These are phyloP conservation scores for Taiozyma sp. DNA, from an alignment of 1,139 yeast species.

Conservation along the genomic window DNA sequence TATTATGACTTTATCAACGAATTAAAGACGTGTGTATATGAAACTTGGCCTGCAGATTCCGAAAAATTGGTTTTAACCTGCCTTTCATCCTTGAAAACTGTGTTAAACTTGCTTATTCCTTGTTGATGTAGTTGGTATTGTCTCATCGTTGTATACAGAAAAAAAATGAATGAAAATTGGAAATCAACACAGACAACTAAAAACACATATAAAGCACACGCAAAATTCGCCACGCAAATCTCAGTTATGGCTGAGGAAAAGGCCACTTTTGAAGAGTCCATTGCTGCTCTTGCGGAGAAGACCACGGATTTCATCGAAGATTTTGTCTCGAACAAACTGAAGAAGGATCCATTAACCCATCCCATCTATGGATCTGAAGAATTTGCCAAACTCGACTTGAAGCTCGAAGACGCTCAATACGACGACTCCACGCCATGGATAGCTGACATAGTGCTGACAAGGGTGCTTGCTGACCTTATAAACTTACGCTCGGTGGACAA, in stretches of 20 bases:
- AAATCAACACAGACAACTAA: neutral
- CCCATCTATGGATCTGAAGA: constrained; percentile 1
- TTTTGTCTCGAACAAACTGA: neutral
- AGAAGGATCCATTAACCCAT: neutral
- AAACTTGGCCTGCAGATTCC: neutral
- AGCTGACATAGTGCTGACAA: constrained; percentile 9
- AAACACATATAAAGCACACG: neutral
- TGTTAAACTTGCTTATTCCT: too few relatives aligned
- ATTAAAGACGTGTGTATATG: neutral
- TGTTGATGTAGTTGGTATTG: too few relatives aligned
- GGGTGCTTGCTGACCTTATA: constrained; percentile 8
- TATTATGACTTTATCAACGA: too few relatives aligned
- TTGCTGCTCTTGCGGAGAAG: neutral
- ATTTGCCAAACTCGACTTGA: neutral
- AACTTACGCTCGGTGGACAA: constrained; percentile 8
- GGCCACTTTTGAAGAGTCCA: neutral
- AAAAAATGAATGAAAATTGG: neutral
- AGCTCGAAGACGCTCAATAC: neutral
- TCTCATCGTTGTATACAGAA: too few relatives aligned
- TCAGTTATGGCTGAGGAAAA: neutral
- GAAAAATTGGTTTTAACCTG: too few relatives aligned
- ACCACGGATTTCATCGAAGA: neutral
- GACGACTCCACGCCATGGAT: neutral
- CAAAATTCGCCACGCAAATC: neutral
- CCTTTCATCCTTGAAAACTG: too few relatives aligned